A percentile compares a stretch with the other conserved stretches of the same genome.
Evolutionary conservation across 768 basidiomycete genomes (phyloP).

Genomic region (Leucocoprinus sp.): DNA sequence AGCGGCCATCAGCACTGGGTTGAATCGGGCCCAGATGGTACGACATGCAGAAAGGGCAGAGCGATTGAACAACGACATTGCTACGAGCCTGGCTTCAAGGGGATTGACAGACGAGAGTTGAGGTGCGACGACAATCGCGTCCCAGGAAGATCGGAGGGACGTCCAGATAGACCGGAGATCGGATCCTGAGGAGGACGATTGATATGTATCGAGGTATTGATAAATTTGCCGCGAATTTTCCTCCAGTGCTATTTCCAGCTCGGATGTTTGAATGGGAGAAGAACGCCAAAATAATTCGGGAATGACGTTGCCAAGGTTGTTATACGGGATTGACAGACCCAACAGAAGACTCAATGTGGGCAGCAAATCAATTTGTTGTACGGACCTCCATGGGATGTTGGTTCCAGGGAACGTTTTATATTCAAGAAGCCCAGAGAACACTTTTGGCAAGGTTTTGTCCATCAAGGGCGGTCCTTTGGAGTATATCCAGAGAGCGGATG

Average conservation of each 20-base stretch:
- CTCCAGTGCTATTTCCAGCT: constrained; percentile 50
- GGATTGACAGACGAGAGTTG: constrained; percentile 18
- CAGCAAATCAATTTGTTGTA: constrained; percentile 92
- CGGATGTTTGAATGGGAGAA: not conserved
- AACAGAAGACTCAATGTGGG: constrained; percentile 84
- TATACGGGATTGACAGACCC: constrained; percentile 91
- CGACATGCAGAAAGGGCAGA: constrained; percentile 66
- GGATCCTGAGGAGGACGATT: constrained; percentile 53
- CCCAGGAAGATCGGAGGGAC: constrained; percentile 12
- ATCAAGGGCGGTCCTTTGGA: constrained; percentile 60
- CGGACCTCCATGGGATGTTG: constrained; percentile 42
- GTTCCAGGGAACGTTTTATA: constrained; percentile 56
- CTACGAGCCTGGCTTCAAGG: constrained; percentile 26
- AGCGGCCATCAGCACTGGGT: constrained; percentile 62
- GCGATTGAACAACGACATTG: constrained; percentile 46
- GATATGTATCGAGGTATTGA: constrained; percentile 71
- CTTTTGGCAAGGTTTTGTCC: constrained; percentile 17
- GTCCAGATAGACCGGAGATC: constrained; percentile 67
- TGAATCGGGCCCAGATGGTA: constrained; percentile 92
- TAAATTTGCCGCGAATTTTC: constrained; percentile 72
- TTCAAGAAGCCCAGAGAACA: constrained; percentile 47
- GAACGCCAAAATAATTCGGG: constrained; percentile 79
- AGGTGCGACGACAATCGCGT: constrained; percentile 33
- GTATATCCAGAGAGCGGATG: constrained; percentile 87
- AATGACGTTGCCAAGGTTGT: constrained; percentile 86